A percentile compares a stretch with the other conserved stretches of the same genome.
phyloP scores from a whole-genome alignment of 2,329 filamentous ascomycete species.

The Colletotrichum truncatum region DNA sequence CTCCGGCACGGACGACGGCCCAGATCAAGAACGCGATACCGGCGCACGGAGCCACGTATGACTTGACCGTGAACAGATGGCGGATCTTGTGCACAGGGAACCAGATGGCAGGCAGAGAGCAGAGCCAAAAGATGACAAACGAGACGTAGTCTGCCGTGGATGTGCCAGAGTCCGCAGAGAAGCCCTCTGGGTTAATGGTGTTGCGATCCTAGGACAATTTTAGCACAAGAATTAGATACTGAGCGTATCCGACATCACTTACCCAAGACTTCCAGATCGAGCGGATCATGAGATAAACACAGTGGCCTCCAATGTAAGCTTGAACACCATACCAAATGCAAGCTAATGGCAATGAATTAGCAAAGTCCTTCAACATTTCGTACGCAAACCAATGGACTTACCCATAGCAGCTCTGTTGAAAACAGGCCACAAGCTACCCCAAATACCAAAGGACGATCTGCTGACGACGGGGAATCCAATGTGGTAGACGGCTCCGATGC shows the following conservation, averaged over 20 bases:
- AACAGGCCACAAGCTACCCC: slow-evolving; percentile 88
- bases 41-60: slow-evolving; percentile 83
- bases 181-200: slow-evolving; percentile 67
- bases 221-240: neutral
- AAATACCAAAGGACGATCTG: slow-evolving; percentile 85
- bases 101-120: slow-evolving; percentile 85
- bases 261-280: slow-evolving; percentile 81
- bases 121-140: slow-evolving; percentile 89
- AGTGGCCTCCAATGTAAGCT: slow-evolving; percentile 84
- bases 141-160: slow-evolving; percentile 79
- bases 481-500: slow-evolving; percentile 88
- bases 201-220: slow-evolving; percentile 50
- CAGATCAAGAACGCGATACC: slow-evolving; percentile 89
- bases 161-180: slow-evolving; percentile 72
- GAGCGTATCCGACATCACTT: slow-evolving; percentile 32
- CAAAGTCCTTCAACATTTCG: too few species aligned
- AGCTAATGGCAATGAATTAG: slow-evolving; percentile 50
- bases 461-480: slow-evolving; percentile 87
- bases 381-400: too few species aligned
- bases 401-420: slow-evolving; percentile 87
- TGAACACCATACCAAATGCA: slow-evolving; percentile 92
- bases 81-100: slow-evolving; percentile 90
- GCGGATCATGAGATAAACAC: slow-evolving; percentile 88
- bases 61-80: slow-evolving; percentile 91
- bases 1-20: slow-evolving; percentile 83